phyloP scores from a whole-genome alignment of 495 filamentous ascomycete genomes.

The Penicillium malachiteum region DNA sequence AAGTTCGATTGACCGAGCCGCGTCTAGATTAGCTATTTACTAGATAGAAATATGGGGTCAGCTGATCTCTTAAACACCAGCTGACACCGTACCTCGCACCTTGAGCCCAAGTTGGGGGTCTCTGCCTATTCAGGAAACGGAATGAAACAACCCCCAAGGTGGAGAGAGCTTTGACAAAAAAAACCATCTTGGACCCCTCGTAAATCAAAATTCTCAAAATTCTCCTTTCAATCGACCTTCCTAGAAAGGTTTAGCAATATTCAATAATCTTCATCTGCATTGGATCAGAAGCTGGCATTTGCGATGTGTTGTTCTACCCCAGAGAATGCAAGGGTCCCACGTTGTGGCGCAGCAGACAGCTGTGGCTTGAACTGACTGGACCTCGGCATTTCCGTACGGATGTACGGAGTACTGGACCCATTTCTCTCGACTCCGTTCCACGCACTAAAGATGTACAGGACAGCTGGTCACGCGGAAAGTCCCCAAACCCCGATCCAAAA shows the following conservation, averaged over 20 bases:
- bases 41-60: not conserved
- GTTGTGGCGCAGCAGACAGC: constrained; percentile 14
- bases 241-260: not conserved
- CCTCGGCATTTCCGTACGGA: not conserved
- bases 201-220: too few species aligned
- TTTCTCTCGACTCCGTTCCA: not conserved
- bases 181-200: too few species aligned
- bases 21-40: not conserved
- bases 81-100: not conserved
- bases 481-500: not conserved
- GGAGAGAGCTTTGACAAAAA: not conserved
- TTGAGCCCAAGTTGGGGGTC: not conserved
- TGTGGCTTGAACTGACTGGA: not conserved
- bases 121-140: not conserved
- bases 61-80: not conserved
- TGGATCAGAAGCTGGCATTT: not conserved
- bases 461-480: constrained; percentile 11
- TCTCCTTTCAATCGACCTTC: not conserved
- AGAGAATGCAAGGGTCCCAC: constrained; percentile 9
- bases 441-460: too few species aligned
- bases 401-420: not conserved
- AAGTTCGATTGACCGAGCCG: not conserved
- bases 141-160: not conserved
- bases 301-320: constrained; percentile 3
- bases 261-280: not conserved